Evolutionary conservation across 306 rosid genomes (phyloP), one percentile per base, ranked within the genome.

Genomic region (Trichosanthes truncata): DNA sequence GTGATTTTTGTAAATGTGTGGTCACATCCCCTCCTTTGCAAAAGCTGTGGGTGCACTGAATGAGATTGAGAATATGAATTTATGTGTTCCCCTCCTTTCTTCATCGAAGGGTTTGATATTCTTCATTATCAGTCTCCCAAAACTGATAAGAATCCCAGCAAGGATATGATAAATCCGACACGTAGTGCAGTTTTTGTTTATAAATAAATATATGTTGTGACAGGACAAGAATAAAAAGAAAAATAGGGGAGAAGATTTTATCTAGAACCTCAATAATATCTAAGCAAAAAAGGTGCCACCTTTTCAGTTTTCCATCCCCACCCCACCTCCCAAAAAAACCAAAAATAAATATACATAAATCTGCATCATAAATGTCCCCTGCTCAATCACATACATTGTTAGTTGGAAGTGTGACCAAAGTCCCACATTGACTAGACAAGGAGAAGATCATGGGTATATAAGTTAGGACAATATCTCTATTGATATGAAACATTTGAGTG

Each of bases 71-170:
- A 88, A 89, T 82, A 78, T 78, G 49, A 74, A 23, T 57, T 59
- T 75, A 79, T 69, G 76, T 66, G 77, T 71, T 71, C 76, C 74
- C 74, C 74, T 48, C 69, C 60, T 69, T 69, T 76, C 67, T 72
- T 85, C 74, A 86, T 80, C 76, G 78, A 80, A 57, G 82, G 48
- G 86, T 53, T 59, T 82, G 61, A 79, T 83, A 88, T 85, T 85
- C 92, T 55, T 77, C 80, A 61, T 79, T 63, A 78, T 73, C 87
- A n/a, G 31, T 53, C 43, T 78, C 35, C 31, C 65, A 6, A 26
- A 81, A 82, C 57, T 25, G 92, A 88, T 87, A 87, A 87, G 94
- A 88, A 84, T 84, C 85, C 80, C 85, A 84, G 75, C 62, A 61
- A 72, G 81, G 61, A 80, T 77, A 56, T 81, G 91, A 88, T 56